These are phyloP conservation scores for Neurospora tetrasperma DNA, from an alignment of 495 filamentous ascomycete species.

Conservation along the genomic window DNA sequence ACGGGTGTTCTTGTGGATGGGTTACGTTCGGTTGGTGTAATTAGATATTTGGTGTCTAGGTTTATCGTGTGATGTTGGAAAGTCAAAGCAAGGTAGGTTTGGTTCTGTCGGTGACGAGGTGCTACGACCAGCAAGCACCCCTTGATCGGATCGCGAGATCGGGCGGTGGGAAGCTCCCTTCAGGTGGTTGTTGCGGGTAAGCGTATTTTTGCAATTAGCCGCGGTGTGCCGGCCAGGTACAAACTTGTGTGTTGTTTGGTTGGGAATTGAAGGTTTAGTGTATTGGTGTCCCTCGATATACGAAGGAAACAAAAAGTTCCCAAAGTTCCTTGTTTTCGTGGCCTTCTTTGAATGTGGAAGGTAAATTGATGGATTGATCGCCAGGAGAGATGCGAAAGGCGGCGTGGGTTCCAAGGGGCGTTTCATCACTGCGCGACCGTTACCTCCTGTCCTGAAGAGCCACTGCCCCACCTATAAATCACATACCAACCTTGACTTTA, in stretches of 20 bases:
- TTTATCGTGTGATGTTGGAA: not conserved
- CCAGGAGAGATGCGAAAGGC: conserved; percentile 1
- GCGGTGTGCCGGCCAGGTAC: not conserved
- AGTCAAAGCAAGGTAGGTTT: not conserved
- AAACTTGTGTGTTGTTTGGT: not conserved
- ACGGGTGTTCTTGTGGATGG: not conserved
- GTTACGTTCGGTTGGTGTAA: not conserved
- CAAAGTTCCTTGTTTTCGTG: not conserved
- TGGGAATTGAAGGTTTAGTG: not conserved
- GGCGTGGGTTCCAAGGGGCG: conserved; percentile 1
- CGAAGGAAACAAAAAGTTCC: not conserved
- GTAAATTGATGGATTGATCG: not conserved
- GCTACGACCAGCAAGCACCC: not conserved
- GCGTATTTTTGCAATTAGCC: not conserved
- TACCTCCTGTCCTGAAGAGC: not conserved
- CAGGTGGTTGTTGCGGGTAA: not conserved
- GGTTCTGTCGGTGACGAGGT: not conserved
- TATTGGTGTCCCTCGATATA: not conserved
- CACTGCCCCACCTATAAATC: not conserved
- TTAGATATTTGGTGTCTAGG: not conserved
- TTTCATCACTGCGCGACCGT: not conserved
- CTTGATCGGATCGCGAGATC: not conserved
- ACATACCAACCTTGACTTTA: not conserved
- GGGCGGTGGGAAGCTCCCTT: not conserved
- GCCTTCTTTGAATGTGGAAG: not conserved